Evolutionary conservation across 2,329 filamentous ascomycete species (phyloP).

Genomic region (Exophiala aquamarina): DNA sequence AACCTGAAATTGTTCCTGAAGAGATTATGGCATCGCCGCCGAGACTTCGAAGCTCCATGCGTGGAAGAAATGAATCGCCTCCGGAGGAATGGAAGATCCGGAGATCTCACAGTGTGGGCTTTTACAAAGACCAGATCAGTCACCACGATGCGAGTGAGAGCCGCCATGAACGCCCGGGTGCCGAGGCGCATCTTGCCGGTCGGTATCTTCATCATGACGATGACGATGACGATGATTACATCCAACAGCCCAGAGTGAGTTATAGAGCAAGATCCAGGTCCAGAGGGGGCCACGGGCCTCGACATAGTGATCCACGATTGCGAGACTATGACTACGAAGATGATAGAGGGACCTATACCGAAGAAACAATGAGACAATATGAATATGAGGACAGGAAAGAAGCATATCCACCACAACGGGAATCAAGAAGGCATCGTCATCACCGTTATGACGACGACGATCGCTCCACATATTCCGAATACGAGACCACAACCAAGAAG

Average conservation of each 20-base stretch:
- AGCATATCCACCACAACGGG: conserved; percentile 16
- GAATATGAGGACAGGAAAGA: conserved; percentile 17
- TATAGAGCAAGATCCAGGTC: conserved; percentile 30
- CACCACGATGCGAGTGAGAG: conserved; percentile 25
- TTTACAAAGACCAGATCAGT: conserved; percentile 20
- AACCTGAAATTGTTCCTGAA: conserved; percentile 7
- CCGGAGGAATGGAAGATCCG: conserved; percentile 9
- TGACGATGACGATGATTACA: conserved; percentile 10
- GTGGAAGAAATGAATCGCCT: conserved; percentile 16
- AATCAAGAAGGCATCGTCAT: conserved; percentile 9
- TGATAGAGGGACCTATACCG: conserved; percentile 26
- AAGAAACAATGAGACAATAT: conserved; percentile 21
- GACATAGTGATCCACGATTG: conserved; percentile 30
- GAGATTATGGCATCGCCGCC: conserved; percentile 7
- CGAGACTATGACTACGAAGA: conserved; percentile 24
- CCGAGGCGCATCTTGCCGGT: conserved; percentile 23
- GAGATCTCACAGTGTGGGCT: conserved; percentile 20
- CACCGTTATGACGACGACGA: conserved; percentile 19
- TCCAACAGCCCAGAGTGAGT: conserved; percentile 30
- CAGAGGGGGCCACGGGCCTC: conserved; percentile 4
- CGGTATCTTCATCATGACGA: conserved; percentile 16
- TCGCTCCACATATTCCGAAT: conserved; percentile 14
- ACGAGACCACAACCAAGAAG: conserved; percentile 9
- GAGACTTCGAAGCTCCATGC: conserved; percentile 16
- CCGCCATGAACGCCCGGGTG: conserved; percentile 24